Percentiles rank a stretch among this genome's conserved stretches.
phyloP scores from a whole-genome alignment of 192 early-diverging fungal species.

The Thamnidium elegans region DNA sequence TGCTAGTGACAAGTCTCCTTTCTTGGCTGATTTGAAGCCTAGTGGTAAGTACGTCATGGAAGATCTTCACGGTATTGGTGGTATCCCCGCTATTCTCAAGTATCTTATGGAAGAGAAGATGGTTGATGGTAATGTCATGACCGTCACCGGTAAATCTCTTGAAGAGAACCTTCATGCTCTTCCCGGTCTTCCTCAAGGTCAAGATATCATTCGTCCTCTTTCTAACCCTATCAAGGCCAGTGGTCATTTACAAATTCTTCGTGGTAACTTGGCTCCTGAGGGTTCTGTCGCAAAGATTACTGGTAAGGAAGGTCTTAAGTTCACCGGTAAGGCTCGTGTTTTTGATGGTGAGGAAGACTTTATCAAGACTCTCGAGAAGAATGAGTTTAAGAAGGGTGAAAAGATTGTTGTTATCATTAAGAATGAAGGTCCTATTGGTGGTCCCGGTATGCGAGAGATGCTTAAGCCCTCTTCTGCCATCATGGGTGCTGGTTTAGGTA shows the following conservation, averaged over 20 bases:
- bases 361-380: slow-evolving; percentile 82
- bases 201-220: slow-evolving; percentile 85
- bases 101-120: slow-evolving; percentile 84
- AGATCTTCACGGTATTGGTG: slow-evolving; percentile 89
- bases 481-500: slow-evolving; percentile 98
- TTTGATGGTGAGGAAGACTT: slow-evolving; percentile 94
- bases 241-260: slow-evolving; percentile 94
- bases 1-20: slow-evolving; percentile 84
- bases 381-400: slow-evolving; percentile 89
- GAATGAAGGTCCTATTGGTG: slow-evolving; percentile 97
- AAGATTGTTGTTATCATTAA: slow-evolving; percentile 85
- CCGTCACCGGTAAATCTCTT: slow-evolving; percentile 96
- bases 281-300: slow-evolving; percentile 99
- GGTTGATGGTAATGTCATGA: slow-evolving; percentile 86
- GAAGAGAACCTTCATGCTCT: slow-evolving; percentile 84
- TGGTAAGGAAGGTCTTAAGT: slow-evolving; percentile 94
- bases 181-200: slow-evolving; percentile 73
- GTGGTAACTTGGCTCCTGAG: slow-evolving; percentile 92
- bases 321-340: slow-evolving; percentile 85
- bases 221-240: slow-evolving; percentile 87
- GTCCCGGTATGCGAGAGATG: slow-evolving; percentile 99
- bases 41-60: slow-evolving; percentile 99
- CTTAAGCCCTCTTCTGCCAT: slow-evolving; percentile 95
- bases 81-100: slow-evolving; percentile 93
- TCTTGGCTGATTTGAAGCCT: slow-evolving; percentile 98